Evolutionary conservation across 306 rosid species (phyloP).

Genomic region (Dalbergia cochinchinensis): DNA sequence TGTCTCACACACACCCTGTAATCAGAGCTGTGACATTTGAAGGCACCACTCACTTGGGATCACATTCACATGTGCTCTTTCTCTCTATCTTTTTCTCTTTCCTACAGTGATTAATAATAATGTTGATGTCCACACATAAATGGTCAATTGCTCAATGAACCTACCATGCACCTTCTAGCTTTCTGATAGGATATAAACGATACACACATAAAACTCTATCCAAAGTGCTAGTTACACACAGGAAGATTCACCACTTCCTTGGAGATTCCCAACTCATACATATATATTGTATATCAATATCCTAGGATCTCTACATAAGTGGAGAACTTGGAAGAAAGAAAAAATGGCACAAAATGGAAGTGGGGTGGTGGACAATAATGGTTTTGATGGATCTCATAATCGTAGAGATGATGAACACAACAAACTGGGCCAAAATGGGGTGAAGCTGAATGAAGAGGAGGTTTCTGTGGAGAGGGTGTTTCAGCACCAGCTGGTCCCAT

Average conservation of each 20-base stretch:
- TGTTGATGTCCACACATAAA: conserved; percentile 19
- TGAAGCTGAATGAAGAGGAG: conserved; percentile 38
- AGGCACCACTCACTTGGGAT: conserved; percentile 5
- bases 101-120: not conserved
- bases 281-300: not conserved
- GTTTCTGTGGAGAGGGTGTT: conserved; percentile 58
- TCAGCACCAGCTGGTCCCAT: conserved; percentile 54
- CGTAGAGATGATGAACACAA: conserved; percentile 18
- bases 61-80: conserved; percentile 40
- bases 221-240: not conserved
- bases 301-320: conserved; percentile 18
- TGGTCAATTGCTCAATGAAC: not conserved
- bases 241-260: conserved; percentile 16
- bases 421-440: conserved; percentile 12
- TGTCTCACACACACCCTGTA: not conserved
- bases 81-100: not conserved
- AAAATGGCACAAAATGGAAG: conserved; percentile 49
- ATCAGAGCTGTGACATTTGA: not conserved
- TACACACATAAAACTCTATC: not conserved
- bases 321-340: not conserved
- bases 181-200: not conserved
- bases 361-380: conserved; percentile 32
- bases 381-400: not conserved
- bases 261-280: conserved; percentile 32
- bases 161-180: conserved; percentile 30